Evolutionary conservation across 805 yeast genomes (phyloP).

Genomic region (Grigorovia yakushimaensis): DNA sequence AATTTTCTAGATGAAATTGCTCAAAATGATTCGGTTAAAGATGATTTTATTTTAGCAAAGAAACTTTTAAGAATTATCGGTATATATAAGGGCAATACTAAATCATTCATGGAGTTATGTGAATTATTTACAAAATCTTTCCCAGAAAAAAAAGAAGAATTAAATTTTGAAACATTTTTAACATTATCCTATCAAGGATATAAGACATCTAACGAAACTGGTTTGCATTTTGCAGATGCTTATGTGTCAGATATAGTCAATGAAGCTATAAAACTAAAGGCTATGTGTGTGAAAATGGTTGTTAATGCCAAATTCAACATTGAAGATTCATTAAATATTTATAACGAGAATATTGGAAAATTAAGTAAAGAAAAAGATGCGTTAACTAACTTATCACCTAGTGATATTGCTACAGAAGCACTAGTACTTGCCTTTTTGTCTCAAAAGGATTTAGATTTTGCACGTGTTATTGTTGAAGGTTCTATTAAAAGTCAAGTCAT

Average conservation of each 20-base stretch:
- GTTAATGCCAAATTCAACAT: constrained; percentile 33
- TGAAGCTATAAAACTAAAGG: constrained; percentile 24
- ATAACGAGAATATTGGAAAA: constrained; percentile 36
- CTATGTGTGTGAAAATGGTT: constrained; percentile 34
- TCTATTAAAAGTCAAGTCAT: constrained; percentile 32
- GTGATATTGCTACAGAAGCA: constrained; percentile 39
- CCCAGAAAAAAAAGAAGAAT: constrained; percentile 32
- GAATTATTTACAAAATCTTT: constrained; percentile 33
- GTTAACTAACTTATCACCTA: constrained; percentile 27
- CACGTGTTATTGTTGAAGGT: constrained; percentile 40
- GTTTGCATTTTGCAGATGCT: constrained; percentile 32
- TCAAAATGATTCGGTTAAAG: constrained; percentile 26
- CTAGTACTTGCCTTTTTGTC: constrained; percentile 36
- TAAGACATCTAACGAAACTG: constrained; percentile 21
- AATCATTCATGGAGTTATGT: constrained; percentile 30
- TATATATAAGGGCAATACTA: constrained; percentile 11
- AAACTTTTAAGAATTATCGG: constrained; percentile 16
- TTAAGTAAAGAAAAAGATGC: constrained; percentile 28
- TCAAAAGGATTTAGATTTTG: constrained; percentile 44
- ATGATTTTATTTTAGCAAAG: constrained; percentile 18
- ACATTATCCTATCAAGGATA: constrained; percentile 35
- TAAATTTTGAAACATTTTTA: constrained; percentile 35
- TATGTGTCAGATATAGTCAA: constrained; percentile 22
- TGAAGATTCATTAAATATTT: constrained; percentile 34
- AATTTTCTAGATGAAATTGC: constrained; percentile 23